A percentile compares a stretch with the other conserved stretches of the same genome.
Evolutionary conservation across 768 basidiomycete genomes (phyloP).

Genomic region (Lactarius indigo): DNA sequence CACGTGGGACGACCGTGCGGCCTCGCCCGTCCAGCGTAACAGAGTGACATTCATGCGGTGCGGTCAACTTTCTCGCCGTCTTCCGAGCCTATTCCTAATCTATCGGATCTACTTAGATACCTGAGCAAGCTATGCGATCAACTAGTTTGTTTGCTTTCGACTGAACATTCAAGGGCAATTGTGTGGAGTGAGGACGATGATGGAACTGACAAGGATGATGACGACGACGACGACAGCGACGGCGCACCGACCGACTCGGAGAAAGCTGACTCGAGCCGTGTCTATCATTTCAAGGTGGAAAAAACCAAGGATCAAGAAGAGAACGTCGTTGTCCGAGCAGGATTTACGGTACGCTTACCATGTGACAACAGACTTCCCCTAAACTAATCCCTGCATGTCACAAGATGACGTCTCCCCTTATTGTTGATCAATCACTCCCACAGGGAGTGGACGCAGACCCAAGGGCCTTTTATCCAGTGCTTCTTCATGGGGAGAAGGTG

Average conservation of each 20-base stretch:
- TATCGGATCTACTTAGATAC: not conserved
- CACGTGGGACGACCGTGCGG: constrained; percentile 54
- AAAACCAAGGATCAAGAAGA: constrained; percentile 60
- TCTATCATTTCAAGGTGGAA: constrained; percentile 51
- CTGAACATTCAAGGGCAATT: constrained; percentile 43
- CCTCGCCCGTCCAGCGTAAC: constrained; percentile 46
- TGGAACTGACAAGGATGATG: no score
- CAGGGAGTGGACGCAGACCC: not conserved
- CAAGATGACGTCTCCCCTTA: not conserved
- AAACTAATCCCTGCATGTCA: not conserved
- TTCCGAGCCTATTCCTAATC: not conserved
- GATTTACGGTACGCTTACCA: constrained; percentile 42
- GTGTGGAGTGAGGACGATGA: constrained; percentile 39
- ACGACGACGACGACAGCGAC: constrained; percentile 5
- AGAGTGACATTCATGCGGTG: constrained; percentile 63
- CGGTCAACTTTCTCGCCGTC: not conserved
- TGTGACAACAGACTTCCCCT: no score
- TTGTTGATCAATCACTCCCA: not conserved
- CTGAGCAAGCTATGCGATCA: constrained; percentile 43
- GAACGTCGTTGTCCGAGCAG: constrained; percentile 39
- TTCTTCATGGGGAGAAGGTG: constrained; percentile 24
- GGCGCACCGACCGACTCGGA: constrained; percentile 35
- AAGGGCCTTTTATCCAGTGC: not conserved
- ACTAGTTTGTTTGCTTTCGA: constrained; percentile 47
- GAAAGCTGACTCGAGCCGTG: constrained; percentile 42